Evolutionary conservation across 441 rosid genomes (phyloP), one percentile per base, ranked within the genome.

Genomic region (Gossypium aridum): DNA sequence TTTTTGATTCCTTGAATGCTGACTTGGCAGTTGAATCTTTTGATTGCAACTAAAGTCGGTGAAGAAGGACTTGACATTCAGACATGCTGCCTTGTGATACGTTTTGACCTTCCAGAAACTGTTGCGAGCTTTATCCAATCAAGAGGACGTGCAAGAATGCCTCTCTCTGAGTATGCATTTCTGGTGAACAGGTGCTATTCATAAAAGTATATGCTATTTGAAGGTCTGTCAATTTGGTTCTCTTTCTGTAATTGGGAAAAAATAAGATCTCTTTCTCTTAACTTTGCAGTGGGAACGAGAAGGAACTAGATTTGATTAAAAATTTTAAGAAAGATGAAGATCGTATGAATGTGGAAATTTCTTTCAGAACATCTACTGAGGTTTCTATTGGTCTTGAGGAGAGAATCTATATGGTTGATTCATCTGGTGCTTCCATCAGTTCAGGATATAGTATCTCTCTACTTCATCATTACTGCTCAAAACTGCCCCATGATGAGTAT

Each of bases 1-100:
- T 45, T 67, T 6, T 59, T 63, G 67, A 23, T 62, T 63, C 51
- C 26, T 53, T 7, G 4, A 14, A 63, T 63, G n/a, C 49, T 63
- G 19, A 26, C 37, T 77, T 83, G 64, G 81, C 88, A 96, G 99
- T 92, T 96, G 85, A 96, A 96, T 90, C 86, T 96, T 73, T 81
- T 92, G 86, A 89, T 96, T 77, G 99, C 99, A 69, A 93, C 99
- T 60, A 96, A 92, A 88, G 97, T 96, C 66, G 99, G 97, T 80
- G 98, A 96, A 87, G 99, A 96, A 85, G 99, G 99, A 76, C 98
- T 93, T 72, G 99, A 96, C 83, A 92, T 96, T 77, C 97, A 92
- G 87, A 93, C 97, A 73, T 93, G 99, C 88, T 93, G 99, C 82
- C 98, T 96, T 75, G 99, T 96, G 76, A 84, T 96, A 79, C 92